Percentiles rank a stretch among this genome's conserved stretches.
These are phyloP conservation scores for Sclerotiophoma versabilis DNA, from an alignment of 2,329 filamentous ascomycete species.

Conservation along the genomic window DNA sequence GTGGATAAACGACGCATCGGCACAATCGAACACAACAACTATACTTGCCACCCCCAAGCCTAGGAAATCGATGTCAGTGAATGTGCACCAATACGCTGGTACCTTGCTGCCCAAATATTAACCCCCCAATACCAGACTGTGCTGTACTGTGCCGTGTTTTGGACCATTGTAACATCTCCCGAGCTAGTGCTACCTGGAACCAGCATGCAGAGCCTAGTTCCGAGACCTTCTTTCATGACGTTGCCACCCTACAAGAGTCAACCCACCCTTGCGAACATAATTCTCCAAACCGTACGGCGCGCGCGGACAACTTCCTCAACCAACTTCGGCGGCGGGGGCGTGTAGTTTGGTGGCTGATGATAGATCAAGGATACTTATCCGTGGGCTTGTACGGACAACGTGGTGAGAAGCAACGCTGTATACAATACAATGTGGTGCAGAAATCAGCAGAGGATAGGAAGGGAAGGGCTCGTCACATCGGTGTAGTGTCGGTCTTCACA, in stretches of 20 bases:
- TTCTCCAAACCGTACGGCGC: conserved; percentile 7
- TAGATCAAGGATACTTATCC: conserved; percentile 6
- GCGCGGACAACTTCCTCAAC: neutral
- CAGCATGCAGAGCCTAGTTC: conserved; percentile 3
- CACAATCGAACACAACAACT: no score
- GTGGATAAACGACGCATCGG: no score
- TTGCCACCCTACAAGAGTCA: conserved; percentile 6
- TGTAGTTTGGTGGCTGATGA: conserved; percentile 8
- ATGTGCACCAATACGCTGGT: neutral
- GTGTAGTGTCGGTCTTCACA: conserved; percentile 10
- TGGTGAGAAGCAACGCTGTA: conserved; percentile 1
- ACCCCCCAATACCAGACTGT: neutral
- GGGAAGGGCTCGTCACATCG: conserved; percentile 6
- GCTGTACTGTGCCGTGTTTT: neutral
- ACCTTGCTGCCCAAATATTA: neutral
- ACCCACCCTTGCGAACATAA: conserved; percentile 1
- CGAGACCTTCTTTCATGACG: conserved; percentile 5
- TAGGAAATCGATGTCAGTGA: no score
- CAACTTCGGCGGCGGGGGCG: conserved; percentile 1
- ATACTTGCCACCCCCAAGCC: no score
- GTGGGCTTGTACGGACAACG: conserved; percentile 4
- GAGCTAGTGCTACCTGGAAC: conserved; percentile 2
- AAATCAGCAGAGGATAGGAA: conserved; percentile 9
- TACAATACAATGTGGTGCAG: conserved; percentile 13
- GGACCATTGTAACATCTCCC: conserved; percentile 5